Evolutionary conservation across 169 alveolate genomes (phyloP), one percentile per base, ranked within the genome.

Genomic region (Theileria annulata): DNA sequence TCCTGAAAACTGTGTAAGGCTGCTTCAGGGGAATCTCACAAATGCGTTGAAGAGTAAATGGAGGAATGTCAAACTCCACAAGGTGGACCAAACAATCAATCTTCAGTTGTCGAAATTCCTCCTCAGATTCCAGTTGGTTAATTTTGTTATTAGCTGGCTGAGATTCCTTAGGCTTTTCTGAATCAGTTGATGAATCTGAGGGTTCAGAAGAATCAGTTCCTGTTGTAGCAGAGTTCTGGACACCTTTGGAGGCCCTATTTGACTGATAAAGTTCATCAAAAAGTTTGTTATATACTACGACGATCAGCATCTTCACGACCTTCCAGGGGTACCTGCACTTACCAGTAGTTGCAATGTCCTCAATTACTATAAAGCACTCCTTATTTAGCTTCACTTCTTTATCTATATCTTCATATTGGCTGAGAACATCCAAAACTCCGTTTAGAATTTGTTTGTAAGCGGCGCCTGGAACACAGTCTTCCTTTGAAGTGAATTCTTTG

Each of bases 301-400:
- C 35, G 64, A 83, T 47, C 35, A 83, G 73, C 81, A 75, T 30
- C 63, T 83, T 76, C 21, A 56, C 77, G 28, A 76, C 72, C 59
- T 62, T 56, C 90, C 90, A 83, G 28, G 90, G 90, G 82, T 68
- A 76, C 21, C 69, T n/a, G 62, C 51, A 30, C 37, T 31, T n/a
- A 6, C 86, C 87, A 12, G 6, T 59, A 28, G 71, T 37, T 5
- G 86, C 86, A 42, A 76, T 58, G 48, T 76, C 87, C 66, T 76
- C 77, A 25, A 83, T 47, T 51, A 75, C 0, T 0, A 70, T 17
- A 67, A 42, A 31, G 60, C 83, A 64, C n/a, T 83, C 86, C 28
- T 59, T 35, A 74, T 68, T 77, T 15, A 83, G 62, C 23, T 77
- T 33, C 51, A 47, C 86, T 3, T 62, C 21, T 19, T 51, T 13